Evolutionary conservation across 805 yeast genomes (phyloP).

Genomic region (Kuraishia borneana): DNA sequence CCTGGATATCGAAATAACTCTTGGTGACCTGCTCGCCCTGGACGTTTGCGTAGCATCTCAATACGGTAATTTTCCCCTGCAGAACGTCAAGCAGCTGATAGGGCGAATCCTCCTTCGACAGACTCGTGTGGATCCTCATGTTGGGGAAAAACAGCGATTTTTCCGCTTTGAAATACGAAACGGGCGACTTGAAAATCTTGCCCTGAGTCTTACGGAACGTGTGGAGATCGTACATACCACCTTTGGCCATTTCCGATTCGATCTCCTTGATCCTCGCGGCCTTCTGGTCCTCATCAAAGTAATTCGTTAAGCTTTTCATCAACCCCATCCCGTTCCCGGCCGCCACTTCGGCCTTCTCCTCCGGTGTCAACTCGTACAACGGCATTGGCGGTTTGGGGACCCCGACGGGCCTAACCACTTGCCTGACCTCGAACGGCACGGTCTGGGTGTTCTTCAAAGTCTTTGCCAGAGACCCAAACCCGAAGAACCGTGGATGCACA

Average conservation of each 20-base stretch:
- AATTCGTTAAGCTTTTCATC: conserved; percentile 20
- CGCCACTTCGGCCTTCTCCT: conserved; percentile 3
- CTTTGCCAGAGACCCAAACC: conserved; percentile 8
- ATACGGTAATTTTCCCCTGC: conserved; percentile 43
- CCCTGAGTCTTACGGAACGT: conserved; percentile 69
- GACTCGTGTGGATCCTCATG: conserved; percentile 38
- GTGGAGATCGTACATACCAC: conserved; percentile 58
- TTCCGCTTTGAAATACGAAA: conserved; percentile 63
- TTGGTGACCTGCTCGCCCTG: conserved; percentile 61
- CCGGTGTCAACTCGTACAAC: conserved; percentile 9
- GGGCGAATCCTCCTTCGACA: conserved; percentile 21
- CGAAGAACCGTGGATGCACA: too few species aligned
- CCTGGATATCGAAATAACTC: conserved; percentile 40
- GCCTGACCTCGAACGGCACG: conserved; percentile 6
- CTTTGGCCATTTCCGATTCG: conserved; percentile 52
- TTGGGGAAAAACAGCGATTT: conserved; percentile 79
- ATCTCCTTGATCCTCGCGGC: conserved; percentile 36
- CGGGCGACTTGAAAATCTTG: conserved; percentile 74
- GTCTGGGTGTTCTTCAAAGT: conserved; percentile 7
- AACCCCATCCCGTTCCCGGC: conserved; percentile 17
- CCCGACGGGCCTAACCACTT: conserved; percentile 7
- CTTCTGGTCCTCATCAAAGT: conserved; percentile 38
- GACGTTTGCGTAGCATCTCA: conserved; percentile 54
- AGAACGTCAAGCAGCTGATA: conserved; percentile 26
- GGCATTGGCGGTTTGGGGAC: conserved; percentile 13